phyloP scores from a whole-genome alignment of 2,329 filamentous ascomycete species.

The Xylaria sp. region DNA sequence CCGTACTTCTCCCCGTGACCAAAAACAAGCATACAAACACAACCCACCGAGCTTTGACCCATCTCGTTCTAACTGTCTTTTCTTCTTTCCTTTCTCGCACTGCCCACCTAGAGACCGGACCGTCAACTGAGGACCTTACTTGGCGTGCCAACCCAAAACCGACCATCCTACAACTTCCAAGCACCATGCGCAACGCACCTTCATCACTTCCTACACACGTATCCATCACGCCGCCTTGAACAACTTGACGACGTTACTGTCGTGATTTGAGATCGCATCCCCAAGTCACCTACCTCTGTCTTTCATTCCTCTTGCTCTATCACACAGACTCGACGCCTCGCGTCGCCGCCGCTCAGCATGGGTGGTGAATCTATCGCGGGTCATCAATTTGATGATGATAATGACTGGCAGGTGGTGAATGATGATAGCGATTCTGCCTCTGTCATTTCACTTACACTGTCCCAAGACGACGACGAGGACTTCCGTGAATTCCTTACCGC shows the following conservation, averaged over 20 bases:
- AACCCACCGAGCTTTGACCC: no score
- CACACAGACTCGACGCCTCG: no score
- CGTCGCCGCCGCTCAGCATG: conserved; percentile 7
- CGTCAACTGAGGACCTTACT: background rate
- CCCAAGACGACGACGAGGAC: conserved; percentile 15
- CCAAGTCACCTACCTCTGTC: no score
- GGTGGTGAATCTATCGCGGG: background rate
- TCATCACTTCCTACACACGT: background rate
- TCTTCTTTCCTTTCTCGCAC: background rate
- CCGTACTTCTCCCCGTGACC: no score
- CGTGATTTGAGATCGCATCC: background rate
- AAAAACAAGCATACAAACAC: no score
- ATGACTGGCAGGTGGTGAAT: conserved; percentile 28
- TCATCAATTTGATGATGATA: conserved; percentile 12
- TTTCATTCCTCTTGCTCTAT: no score
- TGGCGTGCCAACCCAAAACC: no score
- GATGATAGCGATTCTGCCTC: conserved; percentile 24
- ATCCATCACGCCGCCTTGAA: background rate
- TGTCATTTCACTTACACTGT: conserved; percentile 25
- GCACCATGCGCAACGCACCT: background rate
- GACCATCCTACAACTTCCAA: background rate
- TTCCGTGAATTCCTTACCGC: background rate
- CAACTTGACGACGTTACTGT: background rate
- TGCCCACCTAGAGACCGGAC: background rate
- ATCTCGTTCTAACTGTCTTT: no score